Evolutionary conservation across 2,329 filamentous ascomycete species (phyloP).

Genomic region (Colletotrichum echinochloae): DNA sequence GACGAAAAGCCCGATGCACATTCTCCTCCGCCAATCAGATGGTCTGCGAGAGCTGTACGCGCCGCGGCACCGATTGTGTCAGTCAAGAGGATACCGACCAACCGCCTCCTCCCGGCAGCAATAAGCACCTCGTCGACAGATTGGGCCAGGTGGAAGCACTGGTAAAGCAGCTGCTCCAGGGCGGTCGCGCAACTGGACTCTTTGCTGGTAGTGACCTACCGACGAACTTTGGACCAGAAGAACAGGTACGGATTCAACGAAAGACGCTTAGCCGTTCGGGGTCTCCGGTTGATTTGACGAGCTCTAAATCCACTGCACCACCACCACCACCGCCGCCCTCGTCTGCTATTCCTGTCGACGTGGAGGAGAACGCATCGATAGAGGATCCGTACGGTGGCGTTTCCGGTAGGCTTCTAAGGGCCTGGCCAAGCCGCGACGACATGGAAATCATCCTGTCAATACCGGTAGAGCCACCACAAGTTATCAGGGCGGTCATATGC

Average conservation of each 20-base stretch:
- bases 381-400: background rate
- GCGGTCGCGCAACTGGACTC: background rate
- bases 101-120: constrained; percentile 40
- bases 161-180: constrained; percentile 46
- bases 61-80: constrained; percentile 58
- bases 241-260: background rate
- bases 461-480: constrained; percentile 11
- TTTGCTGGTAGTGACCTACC: background rate
- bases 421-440: constrained; percentile 20
- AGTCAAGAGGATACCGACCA: constrained; percentile 57
- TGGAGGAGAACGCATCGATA: background rate
- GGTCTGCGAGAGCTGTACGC: constrained; percentile 51
- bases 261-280: background rate
- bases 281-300: background rate
- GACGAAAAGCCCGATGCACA: constrained; percentile 31
- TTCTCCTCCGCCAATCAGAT: constrained; percentile 1
- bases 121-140: constrained; percentile 49
- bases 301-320: too few species aligned
- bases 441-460: constrained; percentile 1
- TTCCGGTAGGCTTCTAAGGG: background rate
- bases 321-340: background rate
- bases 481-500: constrained; percentile 21
- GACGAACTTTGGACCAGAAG: too few species aligned
- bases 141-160: constrained; percentile 52
- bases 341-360: background rate